phyloP scores from a whole-genome alignment of 768 basidiomycete species.

The Naganishia friedmannii region DNA sequence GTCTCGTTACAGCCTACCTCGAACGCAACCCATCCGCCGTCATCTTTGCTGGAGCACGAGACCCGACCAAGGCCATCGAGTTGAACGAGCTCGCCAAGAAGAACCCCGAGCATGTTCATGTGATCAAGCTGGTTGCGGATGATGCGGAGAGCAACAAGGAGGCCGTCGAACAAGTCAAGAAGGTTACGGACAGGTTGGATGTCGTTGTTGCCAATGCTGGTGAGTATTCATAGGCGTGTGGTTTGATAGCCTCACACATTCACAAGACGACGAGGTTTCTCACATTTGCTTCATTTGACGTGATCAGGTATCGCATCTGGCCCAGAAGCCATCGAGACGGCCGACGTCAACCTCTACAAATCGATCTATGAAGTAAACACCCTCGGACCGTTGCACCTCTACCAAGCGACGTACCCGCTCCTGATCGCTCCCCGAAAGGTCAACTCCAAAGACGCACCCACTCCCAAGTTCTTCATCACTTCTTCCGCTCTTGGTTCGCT shows the following conservation, averaged over 20 bases:
- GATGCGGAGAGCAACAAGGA: constrained; percentile 35
- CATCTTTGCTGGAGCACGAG: constrained; percentile 35
- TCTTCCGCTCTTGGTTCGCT: constrained; percentile 16
- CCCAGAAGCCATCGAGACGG: not conserved
- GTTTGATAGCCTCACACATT: too few relatives aligned
- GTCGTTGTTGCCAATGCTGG: constrained; percentile 42
- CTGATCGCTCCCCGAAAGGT: constrained; percentile 1
- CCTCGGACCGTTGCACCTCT: constrained; percentile 30
- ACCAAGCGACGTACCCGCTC: constrained; percentile 28
- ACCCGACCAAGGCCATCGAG: constrained; percentile 14
- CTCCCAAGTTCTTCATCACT: constrained; percentile 33
- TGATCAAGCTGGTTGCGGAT: constrained; percentile 34
- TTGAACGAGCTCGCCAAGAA: constrained; percentile 28
- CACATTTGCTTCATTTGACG: too few relatives aligned
- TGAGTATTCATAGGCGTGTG: constrained; percentile 13
- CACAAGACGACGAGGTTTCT: too few relatives aligned
- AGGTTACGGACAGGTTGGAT: constrained; percentile 39
- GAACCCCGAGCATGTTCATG: constrained; percentile 13
- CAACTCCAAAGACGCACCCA: not conserved
- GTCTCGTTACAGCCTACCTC: constrained; percentile 33
- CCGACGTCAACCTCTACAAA: not conserved
- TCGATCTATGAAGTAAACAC: constrained; percentile 27
- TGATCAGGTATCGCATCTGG: not conserved
- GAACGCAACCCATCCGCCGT: constrained; percentile 25
- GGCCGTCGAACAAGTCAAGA: constrained; percentile 35